Evolutionary conservation across 768 basidiomycete species (phyloP), one percentile per base, ranked within the genome.

Genomic region (Neoboletus brunneissimus): DNA sequence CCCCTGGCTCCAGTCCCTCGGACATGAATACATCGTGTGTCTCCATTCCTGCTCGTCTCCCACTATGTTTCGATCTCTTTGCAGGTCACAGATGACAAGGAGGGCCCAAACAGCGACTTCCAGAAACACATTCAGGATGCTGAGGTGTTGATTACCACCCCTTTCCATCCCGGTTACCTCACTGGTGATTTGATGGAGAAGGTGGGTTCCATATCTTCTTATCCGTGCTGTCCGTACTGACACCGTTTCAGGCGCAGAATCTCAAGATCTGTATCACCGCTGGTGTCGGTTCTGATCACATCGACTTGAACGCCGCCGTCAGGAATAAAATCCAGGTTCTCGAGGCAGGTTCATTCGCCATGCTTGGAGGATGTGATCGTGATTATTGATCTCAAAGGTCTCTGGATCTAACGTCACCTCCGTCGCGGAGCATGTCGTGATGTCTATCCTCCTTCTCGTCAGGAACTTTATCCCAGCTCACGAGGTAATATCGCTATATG

Each of bases 381-480:
- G 20, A 42, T 25, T 15, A 12, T 46, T 49, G 7, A 20, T 25
- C 13, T 15, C 9, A 32, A 32, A 53, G 72, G 88, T 94, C 25
- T 88, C 91, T 35, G 93, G 93, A 32, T 91, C 88, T n/a, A 94
- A 92, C 65, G 92, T 94, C 46, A 86, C 87, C 46, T 93, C 89
- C 11, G 92, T 95, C 42, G 91, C 91, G 41, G 92, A 94, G 73
- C 89, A 91, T 69, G 88, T 91, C 55, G 75, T 92, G 50, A 93
- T 94, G 91, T 86, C 85, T 67, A 95, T 95, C 61, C 84, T 97
- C 46, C 75, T 91, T 41, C 85, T 94, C 54, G 91, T 95, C 68
- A 84, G 91, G 68, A 97, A 94, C 83, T 94, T 88, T 64, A 79
- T 86, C 25, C 88, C 87, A 25, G 88, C 87, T 6, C 91, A 94